Base-by-base conservation (phyloP, 164 flowering plant species). In the Saururus chinensis region DNA sequence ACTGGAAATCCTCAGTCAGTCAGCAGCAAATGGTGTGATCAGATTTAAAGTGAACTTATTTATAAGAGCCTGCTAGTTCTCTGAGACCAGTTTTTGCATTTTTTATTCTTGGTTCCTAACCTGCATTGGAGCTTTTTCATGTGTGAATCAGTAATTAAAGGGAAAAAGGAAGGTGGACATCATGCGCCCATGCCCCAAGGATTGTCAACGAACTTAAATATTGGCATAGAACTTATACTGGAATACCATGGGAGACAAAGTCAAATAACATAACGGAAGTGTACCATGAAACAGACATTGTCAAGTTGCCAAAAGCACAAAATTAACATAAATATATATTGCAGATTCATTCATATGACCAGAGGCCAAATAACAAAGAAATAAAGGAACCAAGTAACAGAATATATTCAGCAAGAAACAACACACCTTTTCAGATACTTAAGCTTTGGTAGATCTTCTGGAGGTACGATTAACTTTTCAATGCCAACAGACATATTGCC, bases 401-500 rank as follows among this genome's bases (percentile, higher is more conserved):
- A 53, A 53, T 11, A 22, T 20, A 6, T 30, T 2, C 17, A 45
- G 14, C 14, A 45, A 12, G 17, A 12, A 45, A 45, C 14, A 45
- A 45, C 73, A 53, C 57, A 78, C 81, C 80, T 68, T 55, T 59
- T 21, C 54, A 59, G 42, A 37, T 59, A 61, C 56, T 64, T 66
- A 37, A 65, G 51, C 22, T 30, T 26, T 16, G 71, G 19, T 42
- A 42, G 55, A 24, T 67, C 73, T 37, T 60, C 62, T 30, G n/a
- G 30, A 14, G 63, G 56, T 61, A 60, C 74, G 56, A 51, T 61
- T 22, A 73, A 58, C 63, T 21, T 69, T 49, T 59, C 9, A 45
- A 63, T 60, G 22, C 12, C 60, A 30, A 49, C 61, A 54, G 62
- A 25, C 22, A 37, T 61, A 40, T 30, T 40, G 59, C 25, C 59